phyloP scores from a whole-genome alignment of 352 stramenopile genomes.

The Peronospora tabacina region DNA sequence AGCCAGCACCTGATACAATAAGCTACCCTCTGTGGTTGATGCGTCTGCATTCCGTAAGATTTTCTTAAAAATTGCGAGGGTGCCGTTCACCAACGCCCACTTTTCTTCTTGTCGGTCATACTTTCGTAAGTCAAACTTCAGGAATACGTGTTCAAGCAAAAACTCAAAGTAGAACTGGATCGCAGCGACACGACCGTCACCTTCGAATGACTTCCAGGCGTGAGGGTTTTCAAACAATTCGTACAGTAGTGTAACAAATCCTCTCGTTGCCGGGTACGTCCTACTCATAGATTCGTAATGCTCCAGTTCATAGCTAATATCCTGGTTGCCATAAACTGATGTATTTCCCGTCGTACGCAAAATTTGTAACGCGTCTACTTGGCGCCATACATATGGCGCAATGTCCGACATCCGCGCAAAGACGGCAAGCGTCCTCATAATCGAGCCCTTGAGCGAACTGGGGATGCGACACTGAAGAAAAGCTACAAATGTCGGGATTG shows the following conservation, averaged over 20 bases:
- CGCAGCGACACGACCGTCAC: constrained; percentile 60
- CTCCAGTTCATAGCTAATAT: constrained; percentile 81
- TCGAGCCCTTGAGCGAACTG: constrained; percentile 71
- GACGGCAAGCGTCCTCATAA: constrained; percentile 78
- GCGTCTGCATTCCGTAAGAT: constrained; percentile 49
- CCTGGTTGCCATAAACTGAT: constrained; percentile 53
- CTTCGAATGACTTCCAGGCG: constrained; percentile 67
- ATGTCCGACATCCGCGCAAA: constrained; percentile 77
- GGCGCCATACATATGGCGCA: constrained; percentile 75
- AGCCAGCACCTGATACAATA: constrained; percentile 63
- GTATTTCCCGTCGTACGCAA: constrained; percentile 63
- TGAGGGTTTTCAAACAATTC: constrained; percentile 73
- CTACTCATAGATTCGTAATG: constrained; percentile 76
- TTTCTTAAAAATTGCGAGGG: constrained; percentile 70
- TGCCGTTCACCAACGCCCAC: constrained; percentile 66
- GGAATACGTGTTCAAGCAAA: constrained; percentile 69
- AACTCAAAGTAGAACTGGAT: constrained; percentile 85
- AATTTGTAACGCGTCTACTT: constrained; percentile 80
- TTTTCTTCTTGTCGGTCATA: constrained; percentile 81
- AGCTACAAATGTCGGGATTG: constrained; percentile 72
- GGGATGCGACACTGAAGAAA: constrained; percentile 80
- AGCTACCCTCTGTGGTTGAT: constrained; percentile 39
- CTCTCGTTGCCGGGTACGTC: constrained; percentile 70
- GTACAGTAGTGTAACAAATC: constrained; percentile 65
- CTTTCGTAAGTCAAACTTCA: constrained; percentile 80